Conservation (phyloP, 2,329 filamentous ascomycete genomes). For the Cladosporium cucumerinum region DNA sequence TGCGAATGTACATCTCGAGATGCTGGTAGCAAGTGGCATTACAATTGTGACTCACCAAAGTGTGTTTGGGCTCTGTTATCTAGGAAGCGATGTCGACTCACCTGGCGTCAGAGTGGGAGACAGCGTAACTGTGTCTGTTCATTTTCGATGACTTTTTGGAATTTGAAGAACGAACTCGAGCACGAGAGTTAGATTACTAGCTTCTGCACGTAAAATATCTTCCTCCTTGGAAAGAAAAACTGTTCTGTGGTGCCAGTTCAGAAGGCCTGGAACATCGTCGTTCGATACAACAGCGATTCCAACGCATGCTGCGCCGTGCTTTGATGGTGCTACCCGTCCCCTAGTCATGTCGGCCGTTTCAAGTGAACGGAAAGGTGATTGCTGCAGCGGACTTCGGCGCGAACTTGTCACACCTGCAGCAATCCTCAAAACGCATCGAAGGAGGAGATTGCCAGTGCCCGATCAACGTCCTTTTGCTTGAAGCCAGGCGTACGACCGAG, state of each 20-base stretch:
- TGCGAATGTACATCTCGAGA: background rate
- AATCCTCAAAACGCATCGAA: slow-evolving; percentile 24
- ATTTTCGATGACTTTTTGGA: background rate
- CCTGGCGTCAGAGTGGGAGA: background rate
- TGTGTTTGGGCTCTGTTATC: background rate
- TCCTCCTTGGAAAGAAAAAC: background rate
- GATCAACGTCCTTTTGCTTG: slow-evolving; percentile 42
- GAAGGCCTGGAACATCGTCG: background rate
- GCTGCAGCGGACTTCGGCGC: too few relatives aligned
- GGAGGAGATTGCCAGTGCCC: slow-evolving; percentile 34
- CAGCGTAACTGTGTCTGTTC: background rate
- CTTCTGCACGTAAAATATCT: background rate
- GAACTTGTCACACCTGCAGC: background rate
- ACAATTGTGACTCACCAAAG: background rate
- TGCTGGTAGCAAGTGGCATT: background rate
- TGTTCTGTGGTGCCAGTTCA: background rate
- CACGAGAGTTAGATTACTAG: background rate
- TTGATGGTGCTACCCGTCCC: background rate
- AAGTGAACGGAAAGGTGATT: background rate
- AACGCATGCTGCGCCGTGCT: background rate
- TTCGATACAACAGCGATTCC: background rate
- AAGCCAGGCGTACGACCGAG: slow-evolving; percentile 46
- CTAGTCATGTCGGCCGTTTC: background rate
- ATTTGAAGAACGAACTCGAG: background rate
- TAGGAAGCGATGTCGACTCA: background rate